These are phyloP conservation scores for Selaginella tamariscina DNA, from an alignment of 75 land plant species.

Conservation along the genomic window DNA sequence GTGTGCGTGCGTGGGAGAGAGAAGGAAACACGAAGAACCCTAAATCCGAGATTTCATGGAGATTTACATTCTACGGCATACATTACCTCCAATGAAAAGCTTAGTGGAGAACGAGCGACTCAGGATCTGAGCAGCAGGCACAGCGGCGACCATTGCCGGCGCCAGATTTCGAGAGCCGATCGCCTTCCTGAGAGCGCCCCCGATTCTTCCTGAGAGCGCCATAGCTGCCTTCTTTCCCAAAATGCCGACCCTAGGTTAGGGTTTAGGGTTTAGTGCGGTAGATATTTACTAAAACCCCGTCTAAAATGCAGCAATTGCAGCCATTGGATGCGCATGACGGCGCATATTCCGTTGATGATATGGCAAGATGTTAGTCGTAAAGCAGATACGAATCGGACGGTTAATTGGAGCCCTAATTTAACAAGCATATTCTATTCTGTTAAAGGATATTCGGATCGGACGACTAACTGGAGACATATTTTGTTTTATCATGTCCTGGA, in stretches of 20 bases:
- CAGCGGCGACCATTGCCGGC: not conserved
- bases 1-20: too few species aligned
- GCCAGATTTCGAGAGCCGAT: not conserved
- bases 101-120: constrained; percentile 8
- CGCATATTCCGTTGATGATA: too few species aligned
- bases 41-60: not conserved
- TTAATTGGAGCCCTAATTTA: too few species aligned
- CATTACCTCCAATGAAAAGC: constrained; percentile 20
- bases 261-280: not conserved
- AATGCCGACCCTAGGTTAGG: not conserved
- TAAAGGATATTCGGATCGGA: too few species aligned
- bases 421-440: too few species aligned
- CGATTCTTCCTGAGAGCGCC: not conserved
- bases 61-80: not conserved
- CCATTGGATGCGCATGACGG: too few species aligned
- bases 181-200: not conserved
- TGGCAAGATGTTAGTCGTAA: too few species aligned
- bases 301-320: too few species aligned
- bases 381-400: too few species aligned
- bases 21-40: too few species aligned
- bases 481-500: too few species aligned
- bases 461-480: too few species aligned
- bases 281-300: not conserved
- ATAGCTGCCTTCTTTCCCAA: not conserved
- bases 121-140: not conserved